These are phyloP conservation scores for Mucuna pruriens DNA, from an alignment of 306 rosid species.

Conservation along the genomic window DNA sequence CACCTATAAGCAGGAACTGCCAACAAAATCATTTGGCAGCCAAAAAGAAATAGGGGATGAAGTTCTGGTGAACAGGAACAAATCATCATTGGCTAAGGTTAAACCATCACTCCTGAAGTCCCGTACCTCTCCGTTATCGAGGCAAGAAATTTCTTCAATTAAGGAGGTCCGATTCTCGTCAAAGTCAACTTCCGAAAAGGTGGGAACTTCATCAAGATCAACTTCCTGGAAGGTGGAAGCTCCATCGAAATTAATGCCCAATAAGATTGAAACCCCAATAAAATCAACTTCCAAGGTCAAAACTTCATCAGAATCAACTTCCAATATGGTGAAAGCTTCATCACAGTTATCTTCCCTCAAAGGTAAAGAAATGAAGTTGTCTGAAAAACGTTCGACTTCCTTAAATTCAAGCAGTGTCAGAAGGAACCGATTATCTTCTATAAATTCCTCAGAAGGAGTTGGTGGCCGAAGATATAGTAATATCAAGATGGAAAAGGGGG, in stretches of 20 bases:
- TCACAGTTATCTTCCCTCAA: conserved; percentile 33
- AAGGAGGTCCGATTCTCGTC: conserved; percentile 43
- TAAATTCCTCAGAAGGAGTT: conserved; percentile 40
- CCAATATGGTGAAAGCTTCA: conserved; percentile 41
- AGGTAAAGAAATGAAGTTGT: conserved; percentile 43
- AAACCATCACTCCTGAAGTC: conserved; percentile 41
- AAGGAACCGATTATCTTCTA: conserved; percentile 45
- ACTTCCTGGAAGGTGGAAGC: not conserved
- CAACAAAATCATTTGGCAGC: conserved; percentile 44
- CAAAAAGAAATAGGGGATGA: conserved; percentile 35
- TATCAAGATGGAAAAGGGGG: conserved; percentile 48
- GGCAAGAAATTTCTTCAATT: conserved; percentile 45
- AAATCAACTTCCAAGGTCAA: conserved; percentile 20
- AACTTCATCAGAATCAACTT: conserved; percentile 31
- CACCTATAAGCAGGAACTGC: conserved; percentile 2
- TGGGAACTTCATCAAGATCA: conserved; percentile 15
- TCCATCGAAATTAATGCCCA: conserved; percentile 16
- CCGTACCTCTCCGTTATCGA: conserved; percentile 32
- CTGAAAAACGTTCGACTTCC: conserved; percentile 47
- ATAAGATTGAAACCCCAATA: not conserved
- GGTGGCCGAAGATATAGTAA: conserved; percentile 43
- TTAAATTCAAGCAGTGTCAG: conserved; percentile 40
- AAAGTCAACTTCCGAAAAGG: conserved; percentile 5
- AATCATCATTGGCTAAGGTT: conserved; percentile 46
- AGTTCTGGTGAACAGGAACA: conserved; percentile 42